These are phyloP conservation scores for Dactylellina leptospora DNA, from an alignment of 2,329 filamentous ascomycete genomes.

Conservation along the genomic window DNA sequence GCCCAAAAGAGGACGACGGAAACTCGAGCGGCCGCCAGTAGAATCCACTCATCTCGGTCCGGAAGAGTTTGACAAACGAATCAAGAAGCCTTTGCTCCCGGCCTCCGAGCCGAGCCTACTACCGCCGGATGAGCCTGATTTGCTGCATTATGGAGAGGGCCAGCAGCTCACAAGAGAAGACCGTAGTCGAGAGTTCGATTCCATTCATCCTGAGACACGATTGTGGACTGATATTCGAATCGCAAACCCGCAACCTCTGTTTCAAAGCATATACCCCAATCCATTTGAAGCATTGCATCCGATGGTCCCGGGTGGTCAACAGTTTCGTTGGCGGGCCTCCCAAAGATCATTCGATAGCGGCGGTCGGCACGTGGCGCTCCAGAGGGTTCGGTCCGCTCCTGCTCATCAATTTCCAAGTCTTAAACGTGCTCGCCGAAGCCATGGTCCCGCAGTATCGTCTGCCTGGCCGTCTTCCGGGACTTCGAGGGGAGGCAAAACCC, in stretches of 20 bases:
- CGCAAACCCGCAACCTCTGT: conserved; percentile 30
- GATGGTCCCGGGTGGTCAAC: conserved; percentile 56
- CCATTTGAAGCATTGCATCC: conserved; percentile 43
- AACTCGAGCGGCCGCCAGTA: conserved; percentile 67
- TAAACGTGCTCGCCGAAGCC: conserved; percentile 67
- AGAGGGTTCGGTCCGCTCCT: conserved; percentile 35
- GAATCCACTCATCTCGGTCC: conserved; percentile 67
- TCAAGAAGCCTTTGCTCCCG: conserved; percentile 66
- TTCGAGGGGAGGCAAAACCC: conserved; percentile 71
- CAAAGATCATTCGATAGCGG: conserved; percentile 35
- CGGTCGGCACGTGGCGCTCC: conserved; percentile 14
- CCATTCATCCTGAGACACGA: conserved; percentile 31
- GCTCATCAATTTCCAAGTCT: conserved; percentile 30
- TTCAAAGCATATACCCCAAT: conserved; percentile 40
- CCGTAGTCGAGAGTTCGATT: conserved; percentile 28
- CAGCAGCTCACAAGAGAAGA: conserved; percentile 61
- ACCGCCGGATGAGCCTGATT: conserved; percentile 59
- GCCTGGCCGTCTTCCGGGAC: conserved; percentile 79
- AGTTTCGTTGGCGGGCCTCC: conserved; percentile 61
- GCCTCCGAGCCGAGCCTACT: conserved; percentile 60
- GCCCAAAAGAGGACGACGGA: conserved; percentile 70
- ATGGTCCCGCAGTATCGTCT: conserved; percentile 87
- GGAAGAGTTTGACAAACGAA: conserved; percentile 69
- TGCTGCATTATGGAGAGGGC: conserved; percentile 66
- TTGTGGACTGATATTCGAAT: conserved; percentile 42